Evolutionary conservation across 2,329 filamentous ascomycete species (phyloP).

Genomic region (Pseudomassariella vexata): DNA sequence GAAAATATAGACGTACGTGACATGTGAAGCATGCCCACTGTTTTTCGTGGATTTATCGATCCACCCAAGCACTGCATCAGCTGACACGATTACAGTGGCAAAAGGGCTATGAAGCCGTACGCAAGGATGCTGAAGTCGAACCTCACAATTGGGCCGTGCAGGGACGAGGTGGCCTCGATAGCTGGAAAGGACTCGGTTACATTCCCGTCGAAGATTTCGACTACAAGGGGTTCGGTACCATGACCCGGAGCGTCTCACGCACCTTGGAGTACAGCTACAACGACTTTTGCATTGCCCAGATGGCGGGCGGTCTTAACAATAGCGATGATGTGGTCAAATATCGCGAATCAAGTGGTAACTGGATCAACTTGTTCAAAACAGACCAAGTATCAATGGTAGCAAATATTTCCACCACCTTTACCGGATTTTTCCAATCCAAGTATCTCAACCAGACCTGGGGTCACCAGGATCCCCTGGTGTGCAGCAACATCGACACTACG

Average conservation of each 20-base stretch:
- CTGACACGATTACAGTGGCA: slow-evolving; percentile 46
- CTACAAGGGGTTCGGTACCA: slow-evolving; percentile 57
- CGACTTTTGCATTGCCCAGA: slow-evolving; percentile 62
- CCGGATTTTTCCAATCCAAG: slow-evolving; percentile 65
- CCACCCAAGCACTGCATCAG: not conserved
- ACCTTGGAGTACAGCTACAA: slow-evolving; percentile 77
- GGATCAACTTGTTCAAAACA: slow-evolving; percentile 59
- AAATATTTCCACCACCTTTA: slow-evolving; percentile 57
- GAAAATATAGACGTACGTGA: slow-evolving; percentile 43
- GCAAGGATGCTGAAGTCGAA: too few relatives aligned
- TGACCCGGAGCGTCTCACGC: slow-evolving; percentile 65
- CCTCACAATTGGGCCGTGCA: slow-evolving; percentile 65
- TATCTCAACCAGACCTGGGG: slow-evolving; percentile 64
- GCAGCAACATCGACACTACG: slow-evolving; percentile 45
- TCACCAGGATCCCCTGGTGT: slow-evolving; percentile 62
- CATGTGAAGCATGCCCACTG: too few relatives aligned
- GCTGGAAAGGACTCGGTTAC: slow-evolving; percentile 67
- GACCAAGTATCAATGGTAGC: slow-evolving; percentile 49
- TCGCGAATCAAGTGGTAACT: slow-evolving; percentile 52
- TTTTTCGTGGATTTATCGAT: not conserved
- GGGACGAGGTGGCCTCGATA: slow-evolving; percentile 64
- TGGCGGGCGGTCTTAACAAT: slow-evolving; percentile 53
- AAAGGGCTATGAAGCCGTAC: slow-evolving; percentile 63
- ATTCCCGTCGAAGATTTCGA: slow-evolving; percentile 62
- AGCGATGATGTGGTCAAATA: slow-evolving; percentile 55